phyloP scores from a whole-genome alignment of 1,284 basidiomycete species.

The Fomitopsis betulina region DNA sequence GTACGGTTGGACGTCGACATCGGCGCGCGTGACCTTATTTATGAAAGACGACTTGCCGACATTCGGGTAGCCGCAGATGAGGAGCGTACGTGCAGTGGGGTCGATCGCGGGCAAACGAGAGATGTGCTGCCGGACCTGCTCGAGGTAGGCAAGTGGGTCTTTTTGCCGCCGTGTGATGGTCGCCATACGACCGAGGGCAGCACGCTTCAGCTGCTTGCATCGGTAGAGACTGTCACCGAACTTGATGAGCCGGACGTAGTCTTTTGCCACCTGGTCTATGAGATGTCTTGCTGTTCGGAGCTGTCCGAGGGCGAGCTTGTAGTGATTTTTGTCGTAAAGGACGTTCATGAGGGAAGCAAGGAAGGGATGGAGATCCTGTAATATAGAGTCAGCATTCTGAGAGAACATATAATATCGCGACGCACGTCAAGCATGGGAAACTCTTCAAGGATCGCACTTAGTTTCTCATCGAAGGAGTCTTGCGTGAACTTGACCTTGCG shows the following conservation, averaged over 20 bases:
- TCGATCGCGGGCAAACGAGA: constrained; percentile 95
- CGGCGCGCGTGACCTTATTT: constrained; percentile 96
- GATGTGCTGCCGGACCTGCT: constrained; percentile 96
- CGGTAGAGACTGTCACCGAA: constrained; percentile 95
- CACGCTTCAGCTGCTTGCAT: constrained; percentile 95
- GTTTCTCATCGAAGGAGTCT: constrained; percentile 96
- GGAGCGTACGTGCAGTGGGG: constrained; percentile 92
- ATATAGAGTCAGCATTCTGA: not conserved
- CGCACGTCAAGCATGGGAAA: constrained; percentile 95
- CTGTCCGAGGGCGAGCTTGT: constrained; percentile 95
- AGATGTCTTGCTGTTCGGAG: constrained; percentile 90
- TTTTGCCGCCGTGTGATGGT: constrained; percentile 97
- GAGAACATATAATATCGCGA: constrained; percentile 10
- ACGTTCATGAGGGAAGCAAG: constrained; percentile 92
- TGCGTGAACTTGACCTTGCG: constrained; percentile 99
- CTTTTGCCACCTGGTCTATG: constrained; percentile 93
- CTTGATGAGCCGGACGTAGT: constrained; percentile 92
- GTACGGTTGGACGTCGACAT: constrained; percentile 97
- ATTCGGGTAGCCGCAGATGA: constrained; percentile 96
- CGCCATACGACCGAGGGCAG: constrained; percentile 95
- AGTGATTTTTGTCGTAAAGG: constrained; percentile 97
- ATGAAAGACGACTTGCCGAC: constrained; percentile 98
- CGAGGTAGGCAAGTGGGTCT: constrained; percentile 92
- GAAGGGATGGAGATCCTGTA: constrained; percentile 91
- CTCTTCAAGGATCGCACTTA: constrained; percentile 89